Conservation (phyloP, 2,329 filamentous ascomycete genomes). For the Exophiala bonariae region DNA sequence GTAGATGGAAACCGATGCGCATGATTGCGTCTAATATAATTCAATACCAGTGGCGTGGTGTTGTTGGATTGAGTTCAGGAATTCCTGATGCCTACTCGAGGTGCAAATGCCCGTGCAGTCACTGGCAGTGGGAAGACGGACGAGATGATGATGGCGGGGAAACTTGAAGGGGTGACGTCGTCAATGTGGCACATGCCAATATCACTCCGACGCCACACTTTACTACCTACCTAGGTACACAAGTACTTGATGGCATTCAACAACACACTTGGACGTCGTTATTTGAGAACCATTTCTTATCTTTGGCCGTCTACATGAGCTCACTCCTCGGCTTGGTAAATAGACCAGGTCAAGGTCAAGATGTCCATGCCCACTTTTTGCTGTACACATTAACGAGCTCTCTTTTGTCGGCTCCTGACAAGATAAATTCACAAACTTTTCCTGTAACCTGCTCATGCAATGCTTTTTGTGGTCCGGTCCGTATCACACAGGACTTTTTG, state of each 20-base stretch:
- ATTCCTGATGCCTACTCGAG: conserved; percentile 25
- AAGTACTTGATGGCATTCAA: no score
- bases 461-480: not conserved
- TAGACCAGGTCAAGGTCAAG: no score
- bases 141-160: no score
- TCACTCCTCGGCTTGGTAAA: no score
- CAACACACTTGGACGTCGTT: no score
- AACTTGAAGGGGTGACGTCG: no score
- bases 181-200: no score
- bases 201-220: no score
- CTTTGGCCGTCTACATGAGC: no score
- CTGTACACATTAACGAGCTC: conserved; percentile 8
- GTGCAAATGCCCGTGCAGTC: no score
- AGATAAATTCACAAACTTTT: conserved; percentile 1
- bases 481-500: conserved; percentile 2
- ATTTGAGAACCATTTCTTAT: no score
- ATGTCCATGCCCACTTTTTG: conserved; percentile 15
- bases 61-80: not conserved
- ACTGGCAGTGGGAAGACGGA: conserved; percentile 4
- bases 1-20: not conserved
- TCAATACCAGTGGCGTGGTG: not conserved
- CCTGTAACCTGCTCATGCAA: not conserved
- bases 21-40: not conserved
- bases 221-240: no score
- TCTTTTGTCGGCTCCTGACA: not conserved